A percentile compares a stretch with the other conserved stretches of the same genome.
phyloP scores from a whole-genome alignment of 148 eudicot genomes.

The Fagopyrum homotropicum region DNA sequence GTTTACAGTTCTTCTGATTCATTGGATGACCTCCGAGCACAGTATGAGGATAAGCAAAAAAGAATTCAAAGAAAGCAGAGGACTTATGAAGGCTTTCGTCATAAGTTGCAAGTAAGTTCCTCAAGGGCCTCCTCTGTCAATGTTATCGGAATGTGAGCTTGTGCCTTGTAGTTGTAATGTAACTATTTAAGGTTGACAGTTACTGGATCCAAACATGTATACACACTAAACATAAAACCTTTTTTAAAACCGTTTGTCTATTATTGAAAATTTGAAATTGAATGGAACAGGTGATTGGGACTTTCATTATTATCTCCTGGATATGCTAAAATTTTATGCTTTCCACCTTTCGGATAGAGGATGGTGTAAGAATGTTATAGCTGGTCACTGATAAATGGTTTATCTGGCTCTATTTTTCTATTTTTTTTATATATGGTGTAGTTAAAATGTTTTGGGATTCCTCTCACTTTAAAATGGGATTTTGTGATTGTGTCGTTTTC shows the following conservation, averaged over 20 bases:
- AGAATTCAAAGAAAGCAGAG: constrained; percentile 60
- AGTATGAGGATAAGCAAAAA: constrained; percentile 70
- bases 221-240: background rate
- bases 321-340: background rate
- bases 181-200: background rate
- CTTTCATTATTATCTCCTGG: background rate
- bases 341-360: background rate
- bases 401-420: background rate
- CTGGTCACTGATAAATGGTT: background rate
- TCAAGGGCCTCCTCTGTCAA: background rate
- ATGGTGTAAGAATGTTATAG: background rate
- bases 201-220: background rate
- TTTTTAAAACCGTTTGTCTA: background rate
- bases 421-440: background rate
- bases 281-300: background rate
- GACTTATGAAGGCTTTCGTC: constrained; percentile 64
- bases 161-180: background rate
- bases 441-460: background rate
- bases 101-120: constrained; percentile 56
- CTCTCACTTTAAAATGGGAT: background rate
- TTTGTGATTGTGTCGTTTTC: background rate
- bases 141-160: background rate
- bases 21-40: constrained; percentile 65
- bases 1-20: constrained; percentile 67
- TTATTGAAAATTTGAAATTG: background rate